These are phyloP conservation scores for Glomus cerebriforme DNA, from an alignment of 192 early-diverging fungal species.

Conservation along the genomic window DNA sequence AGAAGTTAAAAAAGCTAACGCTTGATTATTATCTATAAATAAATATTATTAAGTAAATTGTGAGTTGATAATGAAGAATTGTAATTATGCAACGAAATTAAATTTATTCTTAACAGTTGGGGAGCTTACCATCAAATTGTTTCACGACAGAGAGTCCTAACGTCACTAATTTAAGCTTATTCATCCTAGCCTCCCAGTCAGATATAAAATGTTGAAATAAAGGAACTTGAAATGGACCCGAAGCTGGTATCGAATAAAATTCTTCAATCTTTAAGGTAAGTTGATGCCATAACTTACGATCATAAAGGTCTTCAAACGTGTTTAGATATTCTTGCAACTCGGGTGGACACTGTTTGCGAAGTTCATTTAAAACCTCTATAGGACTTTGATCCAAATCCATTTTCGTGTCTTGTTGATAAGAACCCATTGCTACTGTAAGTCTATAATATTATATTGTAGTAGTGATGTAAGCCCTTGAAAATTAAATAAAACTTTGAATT, in stretches of 20 bases:
- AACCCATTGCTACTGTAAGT: not conserved
- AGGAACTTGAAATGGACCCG: slow-evolving; percentile 74
- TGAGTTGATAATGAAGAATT: not conserved
- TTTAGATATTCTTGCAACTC: slow-evolving; percentile 76
- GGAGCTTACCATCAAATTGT: slow-evolving; percentile 66
- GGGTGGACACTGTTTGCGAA: slow-evolving; percentile 62
- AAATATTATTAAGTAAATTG: not conserved
- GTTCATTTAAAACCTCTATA: slow-evolving; percentile 68
- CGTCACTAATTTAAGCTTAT: slow-evolving; percentile 86
- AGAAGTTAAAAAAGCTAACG: slow-evolving; percentile 73
- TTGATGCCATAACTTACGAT: slow-evolving; percentile 99
- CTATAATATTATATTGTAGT: too few relatives aligned
- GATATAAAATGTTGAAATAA: slow-evolving; percentile 90
- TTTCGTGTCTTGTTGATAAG: slow-evolving; percentile 51
- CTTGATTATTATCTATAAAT: slow-evolving; percentile 60
- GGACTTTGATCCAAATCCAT: slow-evolving; percentile 77
- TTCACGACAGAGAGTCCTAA: slow-evolving; percentile 77
- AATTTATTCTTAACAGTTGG: slow-evolving; percentile 18
- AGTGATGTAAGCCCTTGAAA: too few relatives aligned
- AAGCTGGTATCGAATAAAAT: slow-evolving; percentile 77
- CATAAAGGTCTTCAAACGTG: slow-evolving; percentile 91
- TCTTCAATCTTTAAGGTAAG: slow-evolving; percentile 79
- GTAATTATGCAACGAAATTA: not conserved
- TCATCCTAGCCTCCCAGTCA: slow-evolving; percentile 96
- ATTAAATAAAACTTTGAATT: too few relatives aligned